Percentiles rank a stretch among this genome's conserved stretches.
Conservation (phyloP, 495 filamentous ascomycete species). For the Astrothelium macrocarpum region DNA sequence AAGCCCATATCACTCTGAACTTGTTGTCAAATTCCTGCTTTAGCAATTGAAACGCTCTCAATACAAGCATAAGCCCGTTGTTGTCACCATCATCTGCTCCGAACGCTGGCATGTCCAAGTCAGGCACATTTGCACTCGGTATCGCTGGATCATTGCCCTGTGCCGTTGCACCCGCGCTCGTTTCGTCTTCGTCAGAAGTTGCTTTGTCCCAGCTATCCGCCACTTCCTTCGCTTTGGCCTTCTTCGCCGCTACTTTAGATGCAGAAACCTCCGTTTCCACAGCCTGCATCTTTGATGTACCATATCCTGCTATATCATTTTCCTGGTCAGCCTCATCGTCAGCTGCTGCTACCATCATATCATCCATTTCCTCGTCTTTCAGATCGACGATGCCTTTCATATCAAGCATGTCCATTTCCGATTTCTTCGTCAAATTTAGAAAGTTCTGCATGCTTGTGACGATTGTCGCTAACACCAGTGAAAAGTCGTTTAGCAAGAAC, state of each 20-base stretch:
- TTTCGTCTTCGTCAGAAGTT: conserved; percentile 20
- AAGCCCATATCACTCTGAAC: conserved; percentile 50
- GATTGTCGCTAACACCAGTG: conserved; percentile 57
- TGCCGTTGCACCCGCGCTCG: conserved; percentile 12
- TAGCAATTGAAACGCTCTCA: conserved; percentile 46
- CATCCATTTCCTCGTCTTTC: conserved; percentile 26
- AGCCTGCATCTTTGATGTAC: not conserved
- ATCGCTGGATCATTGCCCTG: no score
- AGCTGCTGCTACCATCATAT: conserved; percentile 32
- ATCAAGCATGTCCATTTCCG: conserved; percentile 30
- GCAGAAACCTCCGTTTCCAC: not conserved
- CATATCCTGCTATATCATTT: not conserved
- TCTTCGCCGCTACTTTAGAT: conserved; percentile 8
- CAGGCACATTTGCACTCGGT: conserved; percentile 27
- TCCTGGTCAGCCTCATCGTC: conserved; percentile 12
- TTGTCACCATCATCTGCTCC: conserved; percentile 24
- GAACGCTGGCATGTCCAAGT: conserved; percentile 23
- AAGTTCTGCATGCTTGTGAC: conserved; percentile 47
- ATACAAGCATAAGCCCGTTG: conserved; percentile 46
- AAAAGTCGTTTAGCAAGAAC: conserved; percentile 62
- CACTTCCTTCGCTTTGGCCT: conserved; percentile 21
- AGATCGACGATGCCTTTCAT: conserved; percentile 35
- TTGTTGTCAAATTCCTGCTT: conserved; percentile 54
- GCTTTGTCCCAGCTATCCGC: conserved; percentile 23
- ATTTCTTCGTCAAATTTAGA: conserved; percentile 30